These are phyloP conservation scores for Kwoniella bestiolae DNA, from an alignment of 768 basidiomycete species.

Conservation along the genomic window DNA sequence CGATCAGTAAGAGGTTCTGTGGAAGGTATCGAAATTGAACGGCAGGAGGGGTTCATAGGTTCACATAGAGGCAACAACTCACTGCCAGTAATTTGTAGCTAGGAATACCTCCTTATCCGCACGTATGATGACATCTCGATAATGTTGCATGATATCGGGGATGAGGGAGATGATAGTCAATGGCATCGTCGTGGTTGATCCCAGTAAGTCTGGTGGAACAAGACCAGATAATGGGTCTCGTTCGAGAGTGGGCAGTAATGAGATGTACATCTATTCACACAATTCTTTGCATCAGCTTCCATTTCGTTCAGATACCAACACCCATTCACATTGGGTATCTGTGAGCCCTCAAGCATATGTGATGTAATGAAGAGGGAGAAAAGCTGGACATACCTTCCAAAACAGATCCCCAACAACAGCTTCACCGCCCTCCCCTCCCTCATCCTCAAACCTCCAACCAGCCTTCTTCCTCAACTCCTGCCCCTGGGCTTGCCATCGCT, in stretches of 20 bases:
- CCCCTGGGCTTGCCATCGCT: slow-evolving; percentile 37
- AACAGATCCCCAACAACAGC: slow-evolving; percentile 68
- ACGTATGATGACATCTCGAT: slow-evolving; percentile 66
- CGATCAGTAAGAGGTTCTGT: too few relatives aligned
- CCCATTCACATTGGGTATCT: too few relatives aligned
- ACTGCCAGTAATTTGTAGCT: slow-evolving; percentile 68
- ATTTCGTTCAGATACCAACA: too few relatives aligned
- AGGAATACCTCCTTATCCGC: slow-evolving; percentile 70
- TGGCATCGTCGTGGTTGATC: slow-evolving; percentile 67
- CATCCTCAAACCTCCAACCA: slow-evolving; percentile 53
- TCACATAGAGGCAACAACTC: too few relatives aligned
- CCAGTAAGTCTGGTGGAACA: slow-evolving; percentile 69
- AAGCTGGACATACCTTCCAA: slow-evolving; percentile 62
- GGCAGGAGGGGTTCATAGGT: too few relatives aligned
- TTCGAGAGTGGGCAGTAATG: slow-evolving; percentile 67
- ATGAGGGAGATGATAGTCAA: slow-evolving; percentile 68
- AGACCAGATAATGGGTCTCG: slow-evolving; percentile 65
- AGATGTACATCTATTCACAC: slow-evolving; percentile 64
- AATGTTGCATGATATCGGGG: slow-evolving; percentile 75
- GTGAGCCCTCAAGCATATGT: not conserved
- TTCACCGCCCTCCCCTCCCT: slow-evolving; percentile 54
- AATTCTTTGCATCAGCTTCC: too few relatives aligned
- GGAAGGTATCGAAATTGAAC: too few relatives aligned
- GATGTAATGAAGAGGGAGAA: not conserved
- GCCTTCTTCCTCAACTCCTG: slow-evolving; percentile 46